A percentile compares a stretch with the other conserved stretches of the same genome.
phyloP scores from a whole-genome alignment of 768 basidiomycete genomes.

The Lenzites betulinus region DNA sequence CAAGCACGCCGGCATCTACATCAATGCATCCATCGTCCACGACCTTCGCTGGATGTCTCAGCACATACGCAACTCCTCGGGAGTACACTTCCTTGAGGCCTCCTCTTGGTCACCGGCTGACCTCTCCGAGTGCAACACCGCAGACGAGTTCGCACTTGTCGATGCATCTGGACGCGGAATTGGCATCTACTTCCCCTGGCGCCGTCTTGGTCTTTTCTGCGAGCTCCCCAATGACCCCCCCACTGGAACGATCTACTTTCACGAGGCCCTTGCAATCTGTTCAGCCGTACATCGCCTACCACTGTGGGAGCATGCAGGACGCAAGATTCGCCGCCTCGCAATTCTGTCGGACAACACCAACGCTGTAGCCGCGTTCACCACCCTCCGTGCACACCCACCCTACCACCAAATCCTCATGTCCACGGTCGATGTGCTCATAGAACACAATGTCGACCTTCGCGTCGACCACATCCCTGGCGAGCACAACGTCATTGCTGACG shows the following conservation, averaged over 20 bases:
- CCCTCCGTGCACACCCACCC: conserved; percentile 15
- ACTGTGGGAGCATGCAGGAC: neutral
- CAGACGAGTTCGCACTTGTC: neutral
- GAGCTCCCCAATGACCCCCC: neutral
- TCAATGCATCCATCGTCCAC: conserved; percentile 31
- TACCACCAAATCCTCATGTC: conserved; percentile 24
- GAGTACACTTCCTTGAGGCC: too few species aligned
- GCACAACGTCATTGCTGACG: conserved; percentile 18
- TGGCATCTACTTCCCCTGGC: conserved; percentile 6
- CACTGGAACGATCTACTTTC: too few species aligned
- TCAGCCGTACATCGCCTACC: conserved; percentile 4
- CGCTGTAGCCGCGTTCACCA: conserved; percentile 29
- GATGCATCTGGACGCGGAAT: neutral
- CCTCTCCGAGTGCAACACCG: conserved; percentile 30
- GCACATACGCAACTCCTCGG: too few species aligned
- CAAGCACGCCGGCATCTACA: conserved; percentile 20
- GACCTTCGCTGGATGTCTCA: conserved; percentile 38
- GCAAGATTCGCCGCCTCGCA: too few species aligned
- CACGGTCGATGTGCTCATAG: conserved; percentile 20
- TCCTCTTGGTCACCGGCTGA: neutral
- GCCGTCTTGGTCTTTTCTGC: neutral
- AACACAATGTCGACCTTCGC: conserved; percentile 17
- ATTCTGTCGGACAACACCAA: conserved; percentile 25
- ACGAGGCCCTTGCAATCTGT: conserved; percentile 5
- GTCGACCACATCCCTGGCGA: conserved; percentile 30